These are phyloP conservation scores for Melastoma candidum DNA, from an alignment of 441 rosid species.

Conservation along the genomic window DNA sequence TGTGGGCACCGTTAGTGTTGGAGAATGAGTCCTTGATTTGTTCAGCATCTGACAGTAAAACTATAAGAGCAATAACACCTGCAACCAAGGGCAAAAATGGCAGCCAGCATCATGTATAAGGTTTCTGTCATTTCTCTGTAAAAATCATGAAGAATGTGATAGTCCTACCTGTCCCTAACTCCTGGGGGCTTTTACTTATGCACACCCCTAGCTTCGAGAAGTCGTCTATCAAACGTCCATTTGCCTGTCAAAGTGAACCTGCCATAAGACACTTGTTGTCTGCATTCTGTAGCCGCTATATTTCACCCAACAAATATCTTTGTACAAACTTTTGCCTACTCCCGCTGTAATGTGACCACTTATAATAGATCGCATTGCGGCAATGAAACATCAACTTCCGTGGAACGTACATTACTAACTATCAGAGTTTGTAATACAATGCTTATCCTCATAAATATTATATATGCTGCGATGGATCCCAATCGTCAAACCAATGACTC, in stretches of 20 bases:
- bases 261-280: conserved; percentile 4
- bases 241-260: conserved; percentile 29
- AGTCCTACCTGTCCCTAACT: conserved; percentile 50
- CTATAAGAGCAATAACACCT: conserved; percentile 64
- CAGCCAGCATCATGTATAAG: no score
- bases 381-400: no score
- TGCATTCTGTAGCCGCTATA: conserved; percentile 1
- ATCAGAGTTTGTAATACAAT: no score
- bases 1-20: conserved; percentile 48
- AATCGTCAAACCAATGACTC: no score
- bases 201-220: conserved; percentile 53
- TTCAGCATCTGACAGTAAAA: conserved; percentile 54
- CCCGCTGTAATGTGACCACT: no score
- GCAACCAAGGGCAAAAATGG: conserved; percentile 14
- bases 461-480: no score
- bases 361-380: no score
- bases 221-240: conserved; percentile 31
- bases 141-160: conserved; percentile 5
- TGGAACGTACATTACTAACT: no score
- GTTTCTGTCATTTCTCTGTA: no score
- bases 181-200: conserved; percentile 36
- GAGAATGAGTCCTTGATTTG: conserved; percentile 47
- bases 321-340: no score
- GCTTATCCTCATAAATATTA: no score
- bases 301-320: background rate